Base-by-base conservation (phyloP, 1,284 basidiomycete species). In the Ceratobasidium sp. region DNA sequence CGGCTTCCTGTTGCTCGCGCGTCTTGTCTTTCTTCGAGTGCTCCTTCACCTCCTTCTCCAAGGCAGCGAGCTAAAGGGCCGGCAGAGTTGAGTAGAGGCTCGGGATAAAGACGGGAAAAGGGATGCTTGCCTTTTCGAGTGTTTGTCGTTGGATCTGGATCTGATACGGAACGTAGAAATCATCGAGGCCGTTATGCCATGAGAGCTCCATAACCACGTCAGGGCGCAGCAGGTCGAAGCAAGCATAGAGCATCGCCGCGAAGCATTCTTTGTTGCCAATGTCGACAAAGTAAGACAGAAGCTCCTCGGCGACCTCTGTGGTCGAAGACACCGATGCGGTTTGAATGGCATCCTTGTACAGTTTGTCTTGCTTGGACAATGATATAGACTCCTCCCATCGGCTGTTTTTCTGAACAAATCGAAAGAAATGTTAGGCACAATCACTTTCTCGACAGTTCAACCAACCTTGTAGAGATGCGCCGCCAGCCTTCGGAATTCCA, bases 241-340 rank as follows among this genome's bases (percentile, higher is more conserved):
- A 97, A 52, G 94, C 89, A 81, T 91, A 98, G 51, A 98, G 89
- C 81, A 94, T 88, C 0, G 95, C 96, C 0, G 96, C 92, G 84
- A 98, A 99, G 84, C 95, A 97, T 84, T 99, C 98, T 86, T 96
- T 97, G 89, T 97, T 98, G 52, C 98, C 98, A 79, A 99, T 98
- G 83, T 96, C 94, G 79, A 98, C 95, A 82, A 96, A 97, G 86
- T 97, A 99, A 9, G 91, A 91, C 25, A 98, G 87, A 19, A 99
- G 87, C 77, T 99, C 98, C 84, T 99, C 97, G 1, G 95, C 94
- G 46, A 99, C 94, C 76, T 96, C 93, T 7, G 89, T 91, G 34
- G 89, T 90, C 51, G 83, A 87, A 7, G 95, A 97, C n/a, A 89
- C 87, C 0, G 97, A 92, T 0, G 97, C 96, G 0, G 97, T 99